Conservation (phyloP, 2,329 filamentous ascomycete genomes). For the Rugonectria rugulosa region DNA sequence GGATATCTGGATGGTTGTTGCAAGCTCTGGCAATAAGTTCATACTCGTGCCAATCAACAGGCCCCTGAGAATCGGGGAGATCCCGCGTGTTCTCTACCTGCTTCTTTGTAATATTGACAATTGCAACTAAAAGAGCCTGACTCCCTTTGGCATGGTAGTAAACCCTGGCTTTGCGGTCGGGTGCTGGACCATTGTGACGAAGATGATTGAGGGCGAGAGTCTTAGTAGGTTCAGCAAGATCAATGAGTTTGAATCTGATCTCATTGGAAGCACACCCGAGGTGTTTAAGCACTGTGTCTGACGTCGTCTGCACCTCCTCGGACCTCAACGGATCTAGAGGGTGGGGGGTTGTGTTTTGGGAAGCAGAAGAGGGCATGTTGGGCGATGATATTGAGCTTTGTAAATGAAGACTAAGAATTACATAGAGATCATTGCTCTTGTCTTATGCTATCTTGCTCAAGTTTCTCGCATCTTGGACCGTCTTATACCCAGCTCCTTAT, state of each 20-base stretch:
- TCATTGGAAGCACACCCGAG: background rate
- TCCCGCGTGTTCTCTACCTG: constrained; percentile 9
- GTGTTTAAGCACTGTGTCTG: background rate
- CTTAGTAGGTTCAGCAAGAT: constrained; percentile 19
- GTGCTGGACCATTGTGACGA: constrained; percentile 9
- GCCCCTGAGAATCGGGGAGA: constrained; percentile 16
- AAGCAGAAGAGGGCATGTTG: constrained; percentile 4
- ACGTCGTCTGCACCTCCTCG: constrained; percentile 12
- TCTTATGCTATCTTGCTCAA: too few relatives aligned
- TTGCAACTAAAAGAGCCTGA: constrained; percentile 16
- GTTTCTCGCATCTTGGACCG: too few relatives aligned
- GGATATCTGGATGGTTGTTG: constrained; percentile 18
- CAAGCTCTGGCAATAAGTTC: constrained; percentile 16
- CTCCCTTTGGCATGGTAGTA: constrained; percentile 19
- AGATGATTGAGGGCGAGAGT: constrained; percentile 4
- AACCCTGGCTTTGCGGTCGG: constrained; percentile 16
- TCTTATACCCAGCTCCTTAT: too few relatives aligned
- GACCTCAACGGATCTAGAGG: constrained; percentile 20
- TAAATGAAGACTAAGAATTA: background rate
- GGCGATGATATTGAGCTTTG: background rate
- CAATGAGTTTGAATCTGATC: constrained; percentile 21
- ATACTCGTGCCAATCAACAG: constrained; percentile 21
- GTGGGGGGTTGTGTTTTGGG: constrained; percentile 10
- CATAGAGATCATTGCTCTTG: too few relatives aligned
- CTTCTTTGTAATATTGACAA: constrained; percentile 12